These are phyloP conservation scores for Xylaria acuta DNA, from an alignment of 495 filamentous ascomycete species.

Conservation along the genomic window DNA sequence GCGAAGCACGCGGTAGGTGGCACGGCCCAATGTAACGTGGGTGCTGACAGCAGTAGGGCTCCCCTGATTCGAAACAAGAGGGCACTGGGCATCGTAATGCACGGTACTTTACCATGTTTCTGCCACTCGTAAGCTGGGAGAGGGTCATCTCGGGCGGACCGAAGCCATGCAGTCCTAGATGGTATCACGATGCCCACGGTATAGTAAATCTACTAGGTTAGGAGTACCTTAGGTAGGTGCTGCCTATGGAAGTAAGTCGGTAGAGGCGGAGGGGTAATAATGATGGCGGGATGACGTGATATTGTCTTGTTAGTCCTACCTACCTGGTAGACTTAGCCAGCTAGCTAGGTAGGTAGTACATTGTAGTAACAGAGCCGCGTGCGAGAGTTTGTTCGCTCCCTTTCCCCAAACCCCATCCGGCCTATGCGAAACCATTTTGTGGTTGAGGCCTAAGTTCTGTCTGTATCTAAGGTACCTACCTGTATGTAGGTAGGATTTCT, in stretches of 20 bases:
- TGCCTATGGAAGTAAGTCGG: background rate
- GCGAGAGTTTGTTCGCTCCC: background rate
- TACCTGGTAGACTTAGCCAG: background rate
- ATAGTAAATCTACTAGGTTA: background rate
- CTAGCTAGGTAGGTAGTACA: background rate
- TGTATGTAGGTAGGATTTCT: background rate
- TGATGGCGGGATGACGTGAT: slow-evolving; percentile 11
- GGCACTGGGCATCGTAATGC: slow-evolving; percentile 21
- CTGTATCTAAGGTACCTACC: too few relatives aligned
- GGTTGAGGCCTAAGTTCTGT: background rate
- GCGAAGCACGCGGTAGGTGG: background rate
- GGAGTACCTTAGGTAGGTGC: background rate
- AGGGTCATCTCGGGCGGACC: slow-evolving; percentile 18
- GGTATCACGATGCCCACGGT: background rate
- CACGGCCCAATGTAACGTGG: slow-evolving; percentile 29
- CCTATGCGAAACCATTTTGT: background rate
- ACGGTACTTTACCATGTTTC: slow-evolving; percentile 26
- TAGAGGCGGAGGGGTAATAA: background rate
- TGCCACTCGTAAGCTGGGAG: slow-evolving; percentile 14
- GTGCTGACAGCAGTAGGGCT: slow-evolving; percentile 23
- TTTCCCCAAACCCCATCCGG: background rate
- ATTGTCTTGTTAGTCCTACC: slow-evolving; percentile 4
- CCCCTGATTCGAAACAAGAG: slow-evolving; percentile 25
- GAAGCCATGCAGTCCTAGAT: slow-evolving; percentile 14
- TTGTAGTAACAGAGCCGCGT: background rate